These are phyloP conservation scores for Collybiopsis luxurians DNA, from an alignment of 768 basidiomycete genomes.

Conservation along the genomic window DNA sequence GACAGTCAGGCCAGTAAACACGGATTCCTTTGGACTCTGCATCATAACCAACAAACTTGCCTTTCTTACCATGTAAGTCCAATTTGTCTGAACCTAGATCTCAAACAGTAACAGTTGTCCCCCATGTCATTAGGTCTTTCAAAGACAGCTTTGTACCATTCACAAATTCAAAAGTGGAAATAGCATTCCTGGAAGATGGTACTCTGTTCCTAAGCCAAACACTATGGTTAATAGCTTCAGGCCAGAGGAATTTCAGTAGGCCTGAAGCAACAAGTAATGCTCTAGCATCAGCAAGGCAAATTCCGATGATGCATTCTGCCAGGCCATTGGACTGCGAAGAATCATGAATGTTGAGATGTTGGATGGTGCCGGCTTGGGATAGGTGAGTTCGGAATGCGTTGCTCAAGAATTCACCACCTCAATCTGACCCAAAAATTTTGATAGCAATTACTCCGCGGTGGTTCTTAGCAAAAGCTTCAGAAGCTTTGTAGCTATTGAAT, in stretches of 20 bases:
- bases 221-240: conserved; percentile 14
- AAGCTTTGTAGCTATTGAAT: conserved; percentile 16
- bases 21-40: neutral
- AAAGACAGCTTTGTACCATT: neutral
- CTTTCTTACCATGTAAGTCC: neutral
- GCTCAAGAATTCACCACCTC: no score
- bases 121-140: neutral
- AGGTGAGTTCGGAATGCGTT: no score
- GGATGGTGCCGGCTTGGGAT: no score
- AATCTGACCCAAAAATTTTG: conserved; percentile 9
- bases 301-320: conserved; percentile 24
- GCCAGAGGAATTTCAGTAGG: conserved; percentile 17
- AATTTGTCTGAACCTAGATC: neutral
- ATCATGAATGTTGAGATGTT: no score
- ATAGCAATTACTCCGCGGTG: conserved; percentile 17
- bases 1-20: neutral
- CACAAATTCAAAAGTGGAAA: no score
- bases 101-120: neutral
- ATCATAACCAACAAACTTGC: neutral
- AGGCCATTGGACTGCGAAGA: conserved; percentile 30
- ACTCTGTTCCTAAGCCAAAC: conserved; percentile 11
- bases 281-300: conserved; percentile 21
- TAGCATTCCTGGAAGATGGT: neutral
- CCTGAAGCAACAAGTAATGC: conserved; percentile 23
- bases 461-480: conserved; percentile 22